These are phyloP conservation scores for Trichosanthes cucumerina DNA, from an alignment of 306 rosid species.

Conservation along the genomic window DNA sequence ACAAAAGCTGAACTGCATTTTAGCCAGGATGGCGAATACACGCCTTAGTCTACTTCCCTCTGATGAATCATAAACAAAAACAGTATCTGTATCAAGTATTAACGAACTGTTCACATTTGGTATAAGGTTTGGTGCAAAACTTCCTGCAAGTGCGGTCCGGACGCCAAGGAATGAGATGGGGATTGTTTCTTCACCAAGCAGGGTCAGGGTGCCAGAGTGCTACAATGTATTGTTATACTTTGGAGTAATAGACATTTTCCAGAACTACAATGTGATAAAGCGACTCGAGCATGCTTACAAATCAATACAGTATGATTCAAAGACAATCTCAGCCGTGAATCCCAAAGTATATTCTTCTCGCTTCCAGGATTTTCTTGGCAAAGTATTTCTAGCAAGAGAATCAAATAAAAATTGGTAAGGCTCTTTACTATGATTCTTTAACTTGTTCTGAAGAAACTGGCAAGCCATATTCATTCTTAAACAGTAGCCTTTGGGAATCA, in stretches of 20 bases:
- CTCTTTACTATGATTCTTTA: neutral
- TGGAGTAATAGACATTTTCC: slow-evolving; percentile 24
- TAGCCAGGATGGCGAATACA: neutral
- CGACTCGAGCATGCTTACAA: slow-evolving; percentile 36
- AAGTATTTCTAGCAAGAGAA: slow-evolving; percentile 24
- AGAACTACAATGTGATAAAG: slow-evolving; percentile 24
- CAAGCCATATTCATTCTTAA: neutral
- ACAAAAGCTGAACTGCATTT: neutral
- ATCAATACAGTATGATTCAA: slow-evolving; percentile 26
- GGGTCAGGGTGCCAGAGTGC: slow-evolving; percentile 20
- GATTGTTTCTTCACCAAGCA: neutral
- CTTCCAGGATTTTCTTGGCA: slow-evolving; percentile 29
- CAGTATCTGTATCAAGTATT: neutral
- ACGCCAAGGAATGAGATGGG: slow-evolving; percentile 19
- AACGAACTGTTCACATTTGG: slow-evolving; percentile 3
- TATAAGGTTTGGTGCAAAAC: slow-evolving; percentile 18
- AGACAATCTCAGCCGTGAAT: slow-evolving; percentile 25
- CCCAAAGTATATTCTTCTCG: slow-evolving; percentile 37
- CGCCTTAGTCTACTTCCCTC: neutral
- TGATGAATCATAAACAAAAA: neutral
- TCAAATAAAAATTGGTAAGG: slow-evolving; percentile 5
- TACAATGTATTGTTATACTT: slow-evolving; percentile 19
- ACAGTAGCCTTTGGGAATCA: neutral
- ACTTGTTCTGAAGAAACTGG: neutral
- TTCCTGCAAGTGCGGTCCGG: slow-evolving; percentile 24